These are phyloP conservation scores for Hypomyces perniciosus DNA, from an alignment of 2,329 filamentous ascomycete genomes.

Conservation along the genomic window DNA sequence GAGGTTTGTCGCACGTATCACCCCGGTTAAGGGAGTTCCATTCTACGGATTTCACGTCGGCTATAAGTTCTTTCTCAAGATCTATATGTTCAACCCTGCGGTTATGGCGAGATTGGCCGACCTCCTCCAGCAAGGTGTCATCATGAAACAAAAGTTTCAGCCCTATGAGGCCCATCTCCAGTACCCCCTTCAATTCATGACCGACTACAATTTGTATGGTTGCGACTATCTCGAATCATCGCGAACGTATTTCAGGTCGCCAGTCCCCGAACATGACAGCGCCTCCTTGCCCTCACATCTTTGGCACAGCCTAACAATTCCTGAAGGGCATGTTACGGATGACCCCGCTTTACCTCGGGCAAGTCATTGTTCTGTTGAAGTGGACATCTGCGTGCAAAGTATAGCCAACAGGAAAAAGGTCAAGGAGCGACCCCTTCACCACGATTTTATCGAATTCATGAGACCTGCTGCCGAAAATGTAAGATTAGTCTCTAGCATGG, in stretches of 20 bases:
- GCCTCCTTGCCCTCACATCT: constrained; percentile 55
- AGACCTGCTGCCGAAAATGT: constrained; percentile 58
- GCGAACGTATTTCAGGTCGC: constrained; percentile 66
- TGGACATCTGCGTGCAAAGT: constrained; percentile 82
- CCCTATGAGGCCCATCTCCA: constrained; percentile 93
- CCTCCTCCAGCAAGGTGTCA: constrained; percentile 77
- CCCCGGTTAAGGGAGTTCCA: constrained; percentile 83
- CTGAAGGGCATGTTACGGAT: constrained; percentile 42
- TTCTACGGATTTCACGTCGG: constrained; percentile 97
- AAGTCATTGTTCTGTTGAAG: constrained; percentile 84
- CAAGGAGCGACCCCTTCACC: constrained; percentile 71
- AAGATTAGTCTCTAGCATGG: constrained; percentile 91
- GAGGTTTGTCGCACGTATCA: constrained; percentile 81
- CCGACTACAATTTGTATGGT: constrained; percentile 94
- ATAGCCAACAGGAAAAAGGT: constrained; percentile 79
- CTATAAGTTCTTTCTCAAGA: constrained; percentile 84
- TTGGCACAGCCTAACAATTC: constrained; percentile 76
- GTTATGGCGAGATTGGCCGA: constrained; percentile 86
- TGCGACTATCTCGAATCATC: constrained; percentile 76
- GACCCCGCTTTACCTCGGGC: constrained; percentile 62
- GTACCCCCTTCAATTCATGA: constrained; percentile 95
- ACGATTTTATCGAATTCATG: constrained; percentile 74
- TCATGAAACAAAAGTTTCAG: constrained; percentile 79
- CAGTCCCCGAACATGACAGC: constrained; percentile 65
- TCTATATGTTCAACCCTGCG: constrained; percentile 84